Evolutionary conservation across 495 filamentous ascomycete genomes (phyloP).

Genomic region (Bacidia rubella): DNA sequence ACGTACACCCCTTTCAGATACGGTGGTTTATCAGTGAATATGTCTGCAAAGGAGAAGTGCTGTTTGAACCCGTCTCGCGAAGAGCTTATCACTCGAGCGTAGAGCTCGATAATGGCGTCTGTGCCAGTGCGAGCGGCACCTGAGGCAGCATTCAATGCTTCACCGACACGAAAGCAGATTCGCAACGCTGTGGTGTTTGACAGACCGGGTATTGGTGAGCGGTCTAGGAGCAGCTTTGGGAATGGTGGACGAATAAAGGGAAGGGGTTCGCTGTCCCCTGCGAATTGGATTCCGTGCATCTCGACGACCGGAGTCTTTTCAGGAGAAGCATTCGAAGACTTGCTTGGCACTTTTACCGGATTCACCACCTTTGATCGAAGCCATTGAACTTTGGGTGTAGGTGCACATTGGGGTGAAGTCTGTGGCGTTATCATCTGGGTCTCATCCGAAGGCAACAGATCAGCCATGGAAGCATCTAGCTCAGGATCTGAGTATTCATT

Average conservation of each 20-base stretch:
- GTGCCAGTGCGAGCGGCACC: conserved; percentile 6
- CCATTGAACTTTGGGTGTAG: neutral
- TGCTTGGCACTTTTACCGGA: neutral
- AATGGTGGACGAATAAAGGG: conserved; percentile 17
- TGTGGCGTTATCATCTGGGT: neutral
- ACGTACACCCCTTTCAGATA: conserved; percentile 16
- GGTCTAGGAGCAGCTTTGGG: conserved; percentile 10
- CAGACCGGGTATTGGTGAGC: conserved; percentile 16
- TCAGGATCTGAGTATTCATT: neutral
- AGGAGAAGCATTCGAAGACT: neutral
- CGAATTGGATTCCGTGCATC: conserved; percentile 4
- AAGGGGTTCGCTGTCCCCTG: conserved; percentile 1
- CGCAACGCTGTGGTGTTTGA: conserved; percentile 8
- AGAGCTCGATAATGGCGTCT: conserved; percentile 18
- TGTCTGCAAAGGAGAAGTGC: conserved; percentile 17
- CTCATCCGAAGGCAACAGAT: neutral
- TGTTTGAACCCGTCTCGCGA: conserved; percentile 16
- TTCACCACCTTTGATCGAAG: neutral
- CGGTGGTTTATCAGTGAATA: conserved; percentile 19
- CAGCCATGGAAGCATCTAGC: neutral
- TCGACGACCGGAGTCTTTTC: neutral
- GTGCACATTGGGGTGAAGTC: neutral
- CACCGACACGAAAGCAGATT: conserved; percentile 20
- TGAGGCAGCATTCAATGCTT: conserved; percentile 17
- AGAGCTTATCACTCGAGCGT: conserved; percentile 12